Base-by-base conservation (phyloP, 2,329 filamentous ascomycete species). In the Hymenoscyphus linearis region DNA sequence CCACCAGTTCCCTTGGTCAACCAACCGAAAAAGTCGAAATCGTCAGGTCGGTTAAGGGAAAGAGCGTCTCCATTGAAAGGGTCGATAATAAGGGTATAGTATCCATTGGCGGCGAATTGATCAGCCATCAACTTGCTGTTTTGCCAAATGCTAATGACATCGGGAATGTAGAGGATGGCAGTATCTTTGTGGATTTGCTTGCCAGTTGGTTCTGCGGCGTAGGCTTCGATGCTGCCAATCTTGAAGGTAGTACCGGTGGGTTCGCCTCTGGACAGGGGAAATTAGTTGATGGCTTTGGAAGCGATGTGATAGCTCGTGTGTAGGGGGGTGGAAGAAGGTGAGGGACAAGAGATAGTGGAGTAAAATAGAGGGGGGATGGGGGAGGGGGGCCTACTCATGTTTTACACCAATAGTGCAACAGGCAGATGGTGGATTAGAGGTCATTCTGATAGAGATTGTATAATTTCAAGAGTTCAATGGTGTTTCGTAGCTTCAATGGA, bases 121-220 rank as follows among this genome's bases (percentile, higher is more conserved):
- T 93, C 90, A 62, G 89, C 89, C 68, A 91, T 82, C 64, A 89
- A 77, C 74, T 87, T 75, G 70, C 78, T 76, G 74, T 88, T 86
- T 63, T 82, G 77, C 79, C 64, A 72, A 57, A 74, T 72, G 47
- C 67, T 65, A 40, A 73, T 68, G 1, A 73, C 70, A 62, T 74
- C 71, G 26, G 71, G 65, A 26, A 73, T 52, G 58, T 64, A 71
- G 18, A 74, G 62, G 54, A 74, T 70, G 1, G 71, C 72, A n/a
- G 61, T 66, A 50, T 72, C 67, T 57, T 71, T 69, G 62, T 72
- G 68, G 12, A 70, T 57, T 0, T 47, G 68, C 9, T 65, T 62
- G 35, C 64, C 66, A 16, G 63, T 68, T 14, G 72, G 68, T 52
- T 70, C 67, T 22, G 72, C 69, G 36, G 70, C 61, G 56, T 73